A percentile compares a stretch with the other conserved stretches of the same genome.
Evolutionary conservation across 2,329 filamentous ascomycete genomes (phyloP).

Genomic region (Apiospora malaysiana): DNA sequence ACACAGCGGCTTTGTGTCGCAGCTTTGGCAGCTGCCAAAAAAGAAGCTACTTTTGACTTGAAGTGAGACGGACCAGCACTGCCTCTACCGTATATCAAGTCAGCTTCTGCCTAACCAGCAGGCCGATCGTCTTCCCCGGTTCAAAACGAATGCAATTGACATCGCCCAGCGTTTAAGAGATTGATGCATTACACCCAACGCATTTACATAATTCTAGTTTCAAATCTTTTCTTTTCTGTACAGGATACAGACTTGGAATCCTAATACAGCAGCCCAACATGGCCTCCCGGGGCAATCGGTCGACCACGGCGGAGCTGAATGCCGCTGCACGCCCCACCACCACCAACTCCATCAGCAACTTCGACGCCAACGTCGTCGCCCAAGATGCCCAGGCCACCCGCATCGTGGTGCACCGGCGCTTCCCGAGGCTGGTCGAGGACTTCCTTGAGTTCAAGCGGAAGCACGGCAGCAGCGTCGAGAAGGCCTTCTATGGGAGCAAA

Average conservation of each 20-base stretch:
- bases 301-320: not conserved
- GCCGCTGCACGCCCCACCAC: not conserved
- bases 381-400: slow-evolving; percentile 33
- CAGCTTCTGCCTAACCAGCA: not conserved
- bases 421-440: slow-evolving; percentile 31
- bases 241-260: not conserved
- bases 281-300: not conserved
- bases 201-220: not conserved
- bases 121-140: not conserved
- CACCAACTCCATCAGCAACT: slow-evolving; percentile 23
- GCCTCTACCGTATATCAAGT: not conserved
- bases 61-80: not conserved
- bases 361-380: slow-evolving; percentile 28
- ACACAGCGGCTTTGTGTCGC: too few relatives aligned
- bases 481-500: slow-evolving; percentile 28
- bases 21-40: not conserved
- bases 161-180: not conserved
- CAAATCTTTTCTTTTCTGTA: not conserved
- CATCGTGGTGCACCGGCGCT: slow-evolving; percentile 36
- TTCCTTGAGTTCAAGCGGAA: slow-evolving; percentile 38
- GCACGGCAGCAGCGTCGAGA: slow-evolving; percentile 32
- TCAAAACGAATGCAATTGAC: not conserved
- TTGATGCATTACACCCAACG: not conserved
- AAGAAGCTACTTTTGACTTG: not conserved
- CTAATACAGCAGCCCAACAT: not conserved